Conservation (phyloP, 768 basidiomycete genomes). For the Tephrocybe sp. region DNA sequence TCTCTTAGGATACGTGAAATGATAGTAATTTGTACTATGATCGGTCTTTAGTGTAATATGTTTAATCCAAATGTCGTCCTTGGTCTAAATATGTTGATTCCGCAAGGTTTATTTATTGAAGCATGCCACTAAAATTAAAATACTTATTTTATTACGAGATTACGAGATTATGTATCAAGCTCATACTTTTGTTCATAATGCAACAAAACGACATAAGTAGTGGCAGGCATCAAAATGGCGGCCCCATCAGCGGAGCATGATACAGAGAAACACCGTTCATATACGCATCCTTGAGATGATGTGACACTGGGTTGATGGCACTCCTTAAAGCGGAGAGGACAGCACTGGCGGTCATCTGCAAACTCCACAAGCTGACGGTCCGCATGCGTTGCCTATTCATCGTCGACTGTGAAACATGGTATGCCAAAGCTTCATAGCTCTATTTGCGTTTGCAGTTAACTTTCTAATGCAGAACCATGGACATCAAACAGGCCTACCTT, state of each 20-base stretch:
- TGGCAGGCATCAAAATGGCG: conserved; percentile 11
- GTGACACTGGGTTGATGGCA: conserved; percentile 69
- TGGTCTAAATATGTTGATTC: too few species aligned
- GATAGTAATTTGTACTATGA: too few species aligned
- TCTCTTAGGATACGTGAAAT: too few species aligned
- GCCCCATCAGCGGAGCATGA: conserved; percentile 14
- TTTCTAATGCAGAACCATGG: neutral
- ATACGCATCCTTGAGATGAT: conserved; percentile 46
- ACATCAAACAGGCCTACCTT: conserved; percentile 48
- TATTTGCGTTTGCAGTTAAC: conserved; percentile 28
- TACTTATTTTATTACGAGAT: too few species aligned
- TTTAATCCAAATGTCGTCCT: too few species aligned
- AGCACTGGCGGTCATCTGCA: conserved; percentile 91
- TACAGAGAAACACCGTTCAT: conserved; percentile 27
- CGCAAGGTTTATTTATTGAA: too few species aligned
- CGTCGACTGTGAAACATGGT: conserved; percentile 91
- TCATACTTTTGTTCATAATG: too few species aligned
- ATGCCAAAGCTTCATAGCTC: conserved; percentile 91
- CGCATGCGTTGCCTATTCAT: conserved; percentile 83
- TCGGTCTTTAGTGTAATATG: too few species aligned
- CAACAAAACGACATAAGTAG: too few species aligned
- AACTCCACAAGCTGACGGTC: conserved; percentile 91
- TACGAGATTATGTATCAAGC: too few species aligned
- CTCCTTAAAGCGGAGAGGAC: conserved; percentile 76
- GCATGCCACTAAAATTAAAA: too few species aligned